Evolutionary conservation across 176 grass and related monocot species (phyloP).

Genomic region (Coix lacrymajobi): DNA sequence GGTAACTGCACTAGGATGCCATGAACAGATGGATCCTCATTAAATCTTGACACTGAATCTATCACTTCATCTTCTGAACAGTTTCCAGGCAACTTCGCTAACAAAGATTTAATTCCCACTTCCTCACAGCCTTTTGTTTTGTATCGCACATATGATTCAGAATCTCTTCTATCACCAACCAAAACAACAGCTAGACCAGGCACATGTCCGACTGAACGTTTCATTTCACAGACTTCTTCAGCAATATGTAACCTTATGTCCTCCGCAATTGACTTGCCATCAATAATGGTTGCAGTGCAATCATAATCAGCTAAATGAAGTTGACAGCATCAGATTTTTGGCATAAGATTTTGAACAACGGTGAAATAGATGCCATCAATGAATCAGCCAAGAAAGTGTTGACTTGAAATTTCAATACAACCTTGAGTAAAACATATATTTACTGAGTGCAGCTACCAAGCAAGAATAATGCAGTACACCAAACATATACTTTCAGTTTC

Average conservation of each 20-base stretch:
- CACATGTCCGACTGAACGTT: constrained; percentile 40
- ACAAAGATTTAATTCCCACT: constrained; percentile 84
- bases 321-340: background rate
- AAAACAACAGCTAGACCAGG: constrained; percentile 83
- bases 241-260: constrained; percentile 71
- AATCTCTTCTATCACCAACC: constrained; percentile 85
- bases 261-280: constrained; percentile 79
- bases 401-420: background rate
- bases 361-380: background rate
- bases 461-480: background rate
- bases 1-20: constrained; percentile 93
- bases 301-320: constrained; percentile 37
- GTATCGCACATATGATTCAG: constrained; percentile 68
- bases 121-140: constrained; percentile 85
- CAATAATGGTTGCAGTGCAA: constrained; percentile 42
- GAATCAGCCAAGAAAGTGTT: background rate
- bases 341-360: background rate
- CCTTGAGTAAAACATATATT: background rate
- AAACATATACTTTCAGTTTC: background rate
- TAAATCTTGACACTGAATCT: constrained; percentile 56
- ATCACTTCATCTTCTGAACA: constrained; percentile 72
- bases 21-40: constrained; percentile 84
- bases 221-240: constrained; percentile 58
- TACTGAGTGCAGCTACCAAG: background rate
- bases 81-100: constrained; percentile 57